Base-by-base conservation (phyloP, 116 monocot species). In the Papilionanthe hybrid region DNA sequence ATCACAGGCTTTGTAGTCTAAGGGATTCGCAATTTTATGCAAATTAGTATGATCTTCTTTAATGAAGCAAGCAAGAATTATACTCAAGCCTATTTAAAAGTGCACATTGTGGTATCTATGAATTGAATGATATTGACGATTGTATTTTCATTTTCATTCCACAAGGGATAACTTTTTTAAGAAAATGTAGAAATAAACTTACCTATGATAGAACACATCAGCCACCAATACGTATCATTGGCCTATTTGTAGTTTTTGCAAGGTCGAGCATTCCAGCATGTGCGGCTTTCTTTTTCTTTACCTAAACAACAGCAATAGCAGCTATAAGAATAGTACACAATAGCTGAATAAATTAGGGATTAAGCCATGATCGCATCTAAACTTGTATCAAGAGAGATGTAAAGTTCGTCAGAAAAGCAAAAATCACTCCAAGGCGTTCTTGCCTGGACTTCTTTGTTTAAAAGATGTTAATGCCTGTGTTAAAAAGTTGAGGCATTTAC, bases 201-300 rank as follows among this genome's bases (percentile, higher is more conserved):
- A 37, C 5, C 11, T 4, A 69, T 32, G 15, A 69, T 8, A 79
- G 22, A 23, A 13, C 76, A 79, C 82, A 83, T 98, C 86, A 98
- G 83, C 98, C 98, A 85, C 98, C 98, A 79, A 98, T 98, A 79
- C 93, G 98, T 69, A 98, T 88, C 98, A 98, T 98, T 30, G 98
- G 98, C 25, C 98, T 80, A 82, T 98, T 98, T 82, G 88, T 23
- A 48, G 94, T 98, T 82, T 93, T 98, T 77, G 98, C 98, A 77
- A 98, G 84, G 76, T 98, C 91, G 80, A 98, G 91, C 98, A 98
- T 98, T 57, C 93, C 98, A 32, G 98, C 94, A 85, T 98, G 98
- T 79, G 94, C 89, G 83, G 91, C 90, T 89, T 94, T 94, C 88
- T 98, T 98, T 79, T 86, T 93, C 85, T 94, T 98, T 12, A 95